These are phyloP conservation scores for Imleria badia DNA, from an alignment of 768 basidiomycete species.

Conservation along the genomic window DNA sequence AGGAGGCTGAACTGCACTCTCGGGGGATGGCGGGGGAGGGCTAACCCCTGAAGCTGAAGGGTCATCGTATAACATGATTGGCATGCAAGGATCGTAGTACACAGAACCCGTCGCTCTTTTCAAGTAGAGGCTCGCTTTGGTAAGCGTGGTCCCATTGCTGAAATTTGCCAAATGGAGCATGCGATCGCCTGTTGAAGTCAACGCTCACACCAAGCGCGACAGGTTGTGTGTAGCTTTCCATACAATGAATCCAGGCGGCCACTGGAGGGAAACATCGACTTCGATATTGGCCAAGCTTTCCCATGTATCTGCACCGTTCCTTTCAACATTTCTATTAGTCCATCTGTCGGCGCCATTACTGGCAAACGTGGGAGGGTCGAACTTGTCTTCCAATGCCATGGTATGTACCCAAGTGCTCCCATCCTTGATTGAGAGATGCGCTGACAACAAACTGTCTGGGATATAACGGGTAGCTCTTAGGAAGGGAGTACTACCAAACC, in stretches of 20 bases:
- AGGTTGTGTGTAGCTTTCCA: too few relatives aligned
- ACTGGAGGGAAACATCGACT: background rate
- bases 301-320: constrained; percentile 74
- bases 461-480: constrained; percentile 56
- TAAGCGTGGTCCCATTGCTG: too few relatives aligned
- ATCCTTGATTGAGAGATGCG: background rate
- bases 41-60: constrained; percentile 36
- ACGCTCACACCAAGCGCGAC: too few relatives aligned
- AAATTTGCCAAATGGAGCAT: too few relatives aligned
- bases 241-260: constrained; percentile 4
- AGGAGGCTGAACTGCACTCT: constrained; percentile 35
- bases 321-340: constrained; percentile 69
- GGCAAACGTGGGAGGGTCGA: constrained; percentile 70
- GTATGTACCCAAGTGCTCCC: constrained; percentile 38
- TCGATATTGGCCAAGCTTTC: constrained; percentile 52
- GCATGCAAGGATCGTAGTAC: constrained; percentile 18
- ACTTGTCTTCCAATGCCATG: constrained; percentile 70
- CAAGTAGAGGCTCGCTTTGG: too few relatives aligned
- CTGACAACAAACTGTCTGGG: background rate
- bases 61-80: constrained; percentile 29
- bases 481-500: constrained; percentile 86
- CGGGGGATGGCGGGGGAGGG: constrained; percentile 40
- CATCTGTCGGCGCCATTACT: constrained; percentile 75
- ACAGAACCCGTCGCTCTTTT: too few relatives aligned
- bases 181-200: too few relatives aligned